phyloP scores from a whole-genome alignment of 2,329 filamentous ascomycete genomes.

The Fusarium poae region DNA sequence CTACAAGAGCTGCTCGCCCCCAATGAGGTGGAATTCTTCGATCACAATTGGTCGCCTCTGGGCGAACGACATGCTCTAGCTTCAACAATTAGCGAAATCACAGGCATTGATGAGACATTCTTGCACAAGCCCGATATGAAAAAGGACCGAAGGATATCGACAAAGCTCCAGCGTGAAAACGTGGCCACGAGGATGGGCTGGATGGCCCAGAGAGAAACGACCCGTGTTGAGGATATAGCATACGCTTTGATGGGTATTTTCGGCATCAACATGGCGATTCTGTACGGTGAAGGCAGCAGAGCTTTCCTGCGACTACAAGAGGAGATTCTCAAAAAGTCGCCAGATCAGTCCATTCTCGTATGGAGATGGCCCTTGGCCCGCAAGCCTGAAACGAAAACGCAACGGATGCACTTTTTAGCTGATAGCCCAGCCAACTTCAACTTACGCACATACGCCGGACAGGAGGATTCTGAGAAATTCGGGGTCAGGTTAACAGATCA shows the following conservation, averaged over 20 bases:
- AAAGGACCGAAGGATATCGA: slow-evolving; percentile 37
- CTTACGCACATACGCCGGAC: slow-evolving; percentile 45
- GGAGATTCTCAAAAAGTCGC: slow-evolving; percentile 52
- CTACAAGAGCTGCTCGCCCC: slow-evolving; percentile 47
- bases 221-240: slow-evolving; percentile 51
- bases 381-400: slow-evolving; percentile 26
- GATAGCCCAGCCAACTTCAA: slow-evolving; percentile 47
- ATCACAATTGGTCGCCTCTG: slow-evolving; percentile 41
- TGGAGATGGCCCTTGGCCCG: slow-evolving; percentile 44
- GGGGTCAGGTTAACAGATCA: slow-evolving; percentile 42
- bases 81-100: slow-evolving; percentile 42
- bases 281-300: slow-evolving; percentile 54
- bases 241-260: slow-evolving; percentile 55
- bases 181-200: slow-evolving; percentile 54
- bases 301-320: slow-evolving; percentile 54
- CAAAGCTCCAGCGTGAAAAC: slow-evolving; percentile 44
- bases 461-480: slow-evolving; percentile 44
- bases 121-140: slow-evolving; percentile 36
- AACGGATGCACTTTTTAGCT: slow-evolving; percentile 46
- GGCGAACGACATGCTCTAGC: slow-evolving; percentile 40
- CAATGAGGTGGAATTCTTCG: slow-evolving; percentile 47
- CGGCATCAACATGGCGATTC: slow-evolving; percentile 53
- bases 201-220: slow-evolving; percentile 52
- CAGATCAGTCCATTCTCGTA: slow-evolving; percentile 55
- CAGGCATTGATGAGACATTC: slow-evolving; percentile 43